Evolutionary conservation across 2,329 filamentous ascomycete species (phyloP).

Genomic region (Chrysoporthe deuterocubensis): DNA sequence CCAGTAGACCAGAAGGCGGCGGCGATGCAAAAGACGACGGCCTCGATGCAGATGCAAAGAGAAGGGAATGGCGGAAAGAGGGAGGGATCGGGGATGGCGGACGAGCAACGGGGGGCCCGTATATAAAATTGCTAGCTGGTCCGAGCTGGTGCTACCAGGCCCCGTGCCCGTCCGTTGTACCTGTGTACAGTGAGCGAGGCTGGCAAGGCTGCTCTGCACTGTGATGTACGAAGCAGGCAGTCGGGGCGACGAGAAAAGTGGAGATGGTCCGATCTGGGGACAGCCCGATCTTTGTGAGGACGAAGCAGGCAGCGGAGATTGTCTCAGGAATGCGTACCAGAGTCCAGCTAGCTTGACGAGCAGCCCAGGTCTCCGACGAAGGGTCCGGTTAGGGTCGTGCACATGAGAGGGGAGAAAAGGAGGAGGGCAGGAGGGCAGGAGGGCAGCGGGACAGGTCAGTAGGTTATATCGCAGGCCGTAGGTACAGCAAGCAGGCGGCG

Average conservation of each 20-base stretch:
- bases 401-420: background rate
- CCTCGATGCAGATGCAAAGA: slow-evolving; percentile 30
- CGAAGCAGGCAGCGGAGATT: slow-evolving; percentile 18
- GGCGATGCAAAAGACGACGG: slow-evolving; percentile 14
- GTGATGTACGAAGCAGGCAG: slow-evolving; percentile 11
- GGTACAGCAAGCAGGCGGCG: too few species aligned
- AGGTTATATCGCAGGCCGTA: too few species aligned
- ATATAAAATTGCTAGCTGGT: slow-evolving; percentile 30
- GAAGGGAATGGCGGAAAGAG: slow-evolving; percentile 21
- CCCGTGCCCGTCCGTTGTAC: background rate
- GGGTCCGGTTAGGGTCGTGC: background rate
- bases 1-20: slow-evolving; percentile 29
- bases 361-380: background rate
- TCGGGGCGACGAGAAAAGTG: background rate
- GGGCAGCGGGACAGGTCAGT: background rate
- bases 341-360: background rate
- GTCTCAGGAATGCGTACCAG: slow-evolving; percentile 9
- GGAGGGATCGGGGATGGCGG: slow-evolving; percentile 17
- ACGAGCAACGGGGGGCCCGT: slow-evolving; percentile 21
- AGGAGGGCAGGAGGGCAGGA: background rate
- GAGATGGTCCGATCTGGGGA: background rate
- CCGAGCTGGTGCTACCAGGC: slow-evolving; percentile 12
- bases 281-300: background rate
- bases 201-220: slow-evolving; percentile 9
- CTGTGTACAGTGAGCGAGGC: slow-evolving; percentile 7